phyloP scores from a whole-genome alignment of 2,329 filamentous ascomycete genomes.

The Nannizzia gypsea region DNA sequence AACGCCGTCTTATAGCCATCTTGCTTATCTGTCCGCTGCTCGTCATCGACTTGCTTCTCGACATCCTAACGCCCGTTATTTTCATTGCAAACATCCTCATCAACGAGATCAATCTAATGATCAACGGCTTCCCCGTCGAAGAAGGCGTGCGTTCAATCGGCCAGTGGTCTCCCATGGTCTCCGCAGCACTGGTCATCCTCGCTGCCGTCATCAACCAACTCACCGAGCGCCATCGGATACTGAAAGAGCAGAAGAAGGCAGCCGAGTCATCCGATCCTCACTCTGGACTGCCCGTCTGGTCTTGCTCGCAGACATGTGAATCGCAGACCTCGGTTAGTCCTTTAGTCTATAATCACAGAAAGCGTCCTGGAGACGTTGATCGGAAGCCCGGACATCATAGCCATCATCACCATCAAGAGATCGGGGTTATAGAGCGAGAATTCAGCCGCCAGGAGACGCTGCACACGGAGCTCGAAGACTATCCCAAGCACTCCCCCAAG shows the following conservation, averaged over 20 bases:
- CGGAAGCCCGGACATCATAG: background rate
- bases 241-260: slow-evolving; percentile 8
- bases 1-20: slow-evolving; percentile 9
- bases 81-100: slow-evolving; percentile 19
- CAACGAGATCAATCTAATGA: slow-evolving; percentile 19
- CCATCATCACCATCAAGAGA: slow-evolving; percentile 2
- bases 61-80: slow-evolving; percentile 17
- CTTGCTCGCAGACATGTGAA: background rate
- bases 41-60: slow-evolving; percentile 17
- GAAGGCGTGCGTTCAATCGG: slow-evolving; percentile 18
- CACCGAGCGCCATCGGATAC: slow-evolving; percentile 11
- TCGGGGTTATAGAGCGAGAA: slow-evolving; percentile 6
- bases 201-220: slow-evolving; percentile 17
- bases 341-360: background rate
- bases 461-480: background rate
- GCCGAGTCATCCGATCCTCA: background rate
- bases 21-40: slow-evolving; percentile 16
- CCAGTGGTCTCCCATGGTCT: slow-evolving; percentile 20
- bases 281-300: background rate
- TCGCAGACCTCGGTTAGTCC: background rate
- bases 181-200: slow-evolving; percentile 17
- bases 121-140: slow-evolving; percentile 15
- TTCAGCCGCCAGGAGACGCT: slow-evolving; percentile 8
- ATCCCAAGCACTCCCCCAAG: slow-evolving; percentile 3
- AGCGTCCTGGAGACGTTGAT: background rate